Evolutionary conservation across 2,329 filamentous ascomycete species (phyloP).

Genomic region (Claviceps fusiformis): DNA sequence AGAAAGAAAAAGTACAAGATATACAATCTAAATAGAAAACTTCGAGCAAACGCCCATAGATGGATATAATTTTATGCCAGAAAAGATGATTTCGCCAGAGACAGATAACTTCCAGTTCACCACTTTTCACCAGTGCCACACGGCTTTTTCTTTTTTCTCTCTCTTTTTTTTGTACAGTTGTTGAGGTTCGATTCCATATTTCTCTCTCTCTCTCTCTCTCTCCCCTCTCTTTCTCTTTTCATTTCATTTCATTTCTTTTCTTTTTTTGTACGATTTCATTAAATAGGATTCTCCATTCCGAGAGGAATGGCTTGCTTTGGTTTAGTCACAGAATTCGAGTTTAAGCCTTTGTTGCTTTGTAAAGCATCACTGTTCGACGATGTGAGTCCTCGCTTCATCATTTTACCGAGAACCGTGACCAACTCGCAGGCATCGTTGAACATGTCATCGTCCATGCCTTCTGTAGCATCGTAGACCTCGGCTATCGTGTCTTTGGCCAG

Average conservation of each 20-base stretch:
- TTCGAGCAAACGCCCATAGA: not conserved
- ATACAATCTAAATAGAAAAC: not conserved
- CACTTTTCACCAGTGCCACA: not conserved
- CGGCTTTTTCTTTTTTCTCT: not conserved
- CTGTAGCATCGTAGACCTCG: slow-evolving; percentile 80
- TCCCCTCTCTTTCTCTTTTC: no score
- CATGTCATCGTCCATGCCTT: slow-evolving; percentile 90
- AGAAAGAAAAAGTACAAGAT: not conserved
- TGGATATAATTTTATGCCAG: not conserved
- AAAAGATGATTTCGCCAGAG: not conserved
- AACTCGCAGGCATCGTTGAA: slow-evolving; percentile 85
- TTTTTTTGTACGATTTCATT: slow-evolving; percentile 5
- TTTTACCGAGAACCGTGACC: slow-evolving; percentile 71
- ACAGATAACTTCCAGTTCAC: not conserved
- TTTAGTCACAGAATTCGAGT: slow-evolving; percentile 14
- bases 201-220: no score
- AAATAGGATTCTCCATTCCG: slow-evolving; percentile 33
- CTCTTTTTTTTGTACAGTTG: not conserved
- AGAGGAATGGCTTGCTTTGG: slow-evolving; percentile 14
- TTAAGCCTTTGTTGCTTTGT: slow-evolving; percentile 19
- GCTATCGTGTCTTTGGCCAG: slow-evolving; percentile 73
- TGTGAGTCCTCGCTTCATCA: slow-evolving; percentile 64
- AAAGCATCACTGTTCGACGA: slow-evolving; percentile 22
- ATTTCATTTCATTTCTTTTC: not conserved
- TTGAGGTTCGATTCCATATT: not conserved